Percentiles rank a stretch among this genome's conserved stretches.
These are phyloP conservation scores for Xylaria longipes DNA, from an alignment of 495 filamentous ascomycete genomes.

Conservation along the genomic window DNA sequence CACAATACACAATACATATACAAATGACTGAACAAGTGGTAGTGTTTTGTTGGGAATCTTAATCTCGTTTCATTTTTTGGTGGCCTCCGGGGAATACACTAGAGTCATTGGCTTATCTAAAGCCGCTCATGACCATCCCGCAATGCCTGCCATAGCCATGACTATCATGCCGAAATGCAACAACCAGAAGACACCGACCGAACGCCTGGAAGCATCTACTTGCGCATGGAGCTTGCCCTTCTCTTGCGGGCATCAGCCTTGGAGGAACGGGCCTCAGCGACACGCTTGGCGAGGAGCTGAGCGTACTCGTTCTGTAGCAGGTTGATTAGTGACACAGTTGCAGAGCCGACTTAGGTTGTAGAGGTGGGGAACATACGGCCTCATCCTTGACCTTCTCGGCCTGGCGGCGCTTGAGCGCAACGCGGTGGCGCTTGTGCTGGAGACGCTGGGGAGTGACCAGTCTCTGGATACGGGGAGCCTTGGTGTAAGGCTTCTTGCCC, in stretches of 20 bases:
- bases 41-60: slow-evolving; percentile 38
- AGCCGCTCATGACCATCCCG: slow-evolving; percentile 34
- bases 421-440: slow-evolving; percentile 97
- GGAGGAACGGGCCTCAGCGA: slow-evolving; percentile 89
- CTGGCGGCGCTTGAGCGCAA: slow-evolving; percentile 96
- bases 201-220: slow-evolving; percentile 65
- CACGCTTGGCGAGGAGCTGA: slow-evolving; percentile 90
- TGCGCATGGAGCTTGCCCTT: slow-evolving; percentile 92
- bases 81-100: slow-evolving; percentile 40
- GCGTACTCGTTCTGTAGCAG: slow-evolving; percentile 82
- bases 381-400: slow-evolving; percentile 95
- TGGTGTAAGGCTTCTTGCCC: slow-evolving; percentile 97
- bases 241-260: slow-evolving; percentile 94
- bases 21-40: not conserved
- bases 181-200: slow-evolving; percentile 48
- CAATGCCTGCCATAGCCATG: slow-evolving; percentile 38
- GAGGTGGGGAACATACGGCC: slow-evolving; percentile 73
- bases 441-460: slow-evolving; percentile 99
- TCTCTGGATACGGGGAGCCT: slow-evolving; percentile 98
- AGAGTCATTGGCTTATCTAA: slow-evolving; percentile 35
- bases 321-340: slow-evolving; percentile 44
- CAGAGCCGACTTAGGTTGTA: not conserved
- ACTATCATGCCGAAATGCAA: slow-evolving; percentile 46
- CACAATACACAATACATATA: slow-evolving; percentile 17
- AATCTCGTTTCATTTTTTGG: slow-evolving; percentile 35